phyloP scores from a whole-genome alignment of 176 grass and related monocot species.

The Bolboschoenus planiculmis region DNA sequence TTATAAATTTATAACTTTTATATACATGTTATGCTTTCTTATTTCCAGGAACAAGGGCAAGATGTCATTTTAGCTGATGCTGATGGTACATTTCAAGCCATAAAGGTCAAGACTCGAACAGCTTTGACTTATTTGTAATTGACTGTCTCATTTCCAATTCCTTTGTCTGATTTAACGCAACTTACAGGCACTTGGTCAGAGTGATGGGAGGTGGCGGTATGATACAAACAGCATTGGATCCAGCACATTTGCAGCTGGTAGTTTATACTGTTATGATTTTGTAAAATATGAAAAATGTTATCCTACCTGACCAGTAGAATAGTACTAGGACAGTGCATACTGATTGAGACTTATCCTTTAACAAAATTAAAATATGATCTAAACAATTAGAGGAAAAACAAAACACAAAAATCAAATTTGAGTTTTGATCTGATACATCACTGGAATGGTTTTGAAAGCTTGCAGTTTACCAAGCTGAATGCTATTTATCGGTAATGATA shows the following conservation, averaged over 20 bases:
- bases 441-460: background rate
- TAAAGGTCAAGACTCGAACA: constrained; percentile 53
- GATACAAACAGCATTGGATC: constrained; percentile 86
- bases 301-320: background rate
- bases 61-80: constrained; percentile 48
- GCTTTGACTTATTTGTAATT: constrained; percentile 1
- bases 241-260: constrained; percentile 93
- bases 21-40: background rate
- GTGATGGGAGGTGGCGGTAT: constrained; percentile 88
- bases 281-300: background rate
- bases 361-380: background rate
- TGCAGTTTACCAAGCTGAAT: background rate
- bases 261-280: background rate
- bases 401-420: background rate
- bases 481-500: background rate
- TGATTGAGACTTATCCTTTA: background rate
- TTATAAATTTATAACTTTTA: background rate
- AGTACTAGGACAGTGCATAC: background rate
- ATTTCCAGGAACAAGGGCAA: constrained; percentile 61
- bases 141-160: background rate
- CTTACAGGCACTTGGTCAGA: constrained; percentile 83
- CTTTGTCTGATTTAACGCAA: constrained; percentile 18
- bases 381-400: background rate
- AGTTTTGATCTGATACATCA: background rate
- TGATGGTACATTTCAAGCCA: constrained; percentile 71